Conservation (phyloP, 371 early-diverging fungal species). For the Nosema granulosis region DNA sequence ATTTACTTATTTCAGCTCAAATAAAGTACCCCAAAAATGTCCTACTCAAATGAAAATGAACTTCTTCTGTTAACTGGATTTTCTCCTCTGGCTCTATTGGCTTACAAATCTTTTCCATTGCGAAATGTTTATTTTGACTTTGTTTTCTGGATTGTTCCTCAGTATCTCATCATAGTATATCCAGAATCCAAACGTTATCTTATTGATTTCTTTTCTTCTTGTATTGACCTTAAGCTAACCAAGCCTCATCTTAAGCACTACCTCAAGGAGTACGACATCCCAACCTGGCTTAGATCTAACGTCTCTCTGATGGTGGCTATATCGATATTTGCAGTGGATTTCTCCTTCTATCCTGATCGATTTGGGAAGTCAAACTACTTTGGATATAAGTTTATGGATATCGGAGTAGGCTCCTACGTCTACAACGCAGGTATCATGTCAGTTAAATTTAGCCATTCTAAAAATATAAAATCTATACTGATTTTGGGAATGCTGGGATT, state of each 20-base stretch:
- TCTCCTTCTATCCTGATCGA: conserved; percentile 48
- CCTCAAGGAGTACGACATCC: background rate
- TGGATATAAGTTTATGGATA: conserved; percentile 64
- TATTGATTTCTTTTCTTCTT: background rate
- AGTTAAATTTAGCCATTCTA: too few relatives aligned
- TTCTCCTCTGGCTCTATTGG: conserved; percentile 8
- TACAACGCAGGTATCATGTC: conserved; percentile 56
- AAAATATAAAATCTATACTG: conserved; percentile 27
- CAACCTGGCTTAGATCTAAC: conserved; percentile 17
- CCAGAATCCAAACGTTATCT: conserved; percentile 1
- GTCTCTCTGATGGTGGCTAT: conserved; percentile 37
- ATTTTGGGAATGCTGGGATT: conserved; percentile 54
- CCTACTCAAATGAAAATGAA: conserved; percentile 32
- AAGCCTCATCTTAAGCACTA: background rate
- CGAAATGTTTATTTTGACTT: conserved; percentile 26
- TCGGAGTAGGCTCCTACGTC: conserved; percentile 64
- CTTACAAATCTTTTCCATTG: conserved; percentile 18
- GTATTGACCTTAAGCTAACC: conserved; percentile 11
- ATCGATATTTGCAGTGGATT: conserved; percentile 64
- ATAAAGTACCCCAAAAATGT: too few relatives aligned
- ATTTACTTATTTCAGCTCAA: too few relatives aligned
- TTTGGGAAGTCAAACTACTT: conserved; percentile 56
- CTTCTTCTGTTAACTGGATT: conserved; percentile 24
- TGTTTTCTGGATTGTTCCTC: conserved; percentile 41
- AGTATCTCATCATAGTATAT: conserved; percentile 35